phyloP scores from a whole-genome alignment of 352 stramenopile species.

The Globisporangium takayamanum region DNA sequence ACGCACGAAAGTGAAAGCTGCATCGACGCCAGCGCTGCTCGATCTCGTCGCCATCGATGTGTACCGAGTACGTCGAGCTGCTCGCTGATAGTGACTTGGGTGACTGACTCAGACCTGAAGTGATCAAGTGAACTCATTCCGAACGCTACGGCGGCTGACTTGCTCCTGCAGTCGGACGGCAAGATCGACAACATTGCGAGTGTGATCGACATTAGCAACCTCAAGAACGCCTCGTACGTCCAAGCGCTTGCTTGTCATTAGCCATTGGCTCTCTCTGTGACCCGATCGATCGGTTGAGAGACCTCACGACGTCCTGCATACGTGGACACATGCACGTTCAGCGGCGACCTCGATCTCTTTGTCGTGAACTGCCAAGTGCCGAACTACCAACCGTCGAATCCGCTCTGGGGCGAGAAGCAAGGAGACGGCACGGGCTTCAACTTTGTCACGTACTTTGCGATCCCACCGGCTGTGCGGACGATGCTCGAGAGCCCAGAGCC shows the following conservation, averaged over 20 bases:
- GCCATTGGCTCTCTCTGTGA: not conserved
- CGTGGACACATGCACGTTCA: conserved; percentile 7
- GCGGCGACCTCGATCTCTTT: conserved; percentile 48
- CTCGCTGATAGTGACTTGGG: not conserved
- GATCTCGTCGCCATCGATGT: conserved; percentile 66
- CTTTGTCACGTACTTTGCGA: conserved; percentile 77
- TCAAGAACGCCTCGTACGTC: conserved; percentile 28
- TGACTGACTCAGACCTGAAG: not conserved
- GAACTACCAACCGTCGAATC: conserved; percentile 79
- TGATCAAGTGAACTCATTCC: not conserved
- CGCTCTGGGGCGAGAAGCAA: conserved; percentile 74
- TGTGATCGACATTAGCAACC: conserved; percentile 47
- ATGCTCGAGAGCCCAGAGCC: conserved; percentile 39
- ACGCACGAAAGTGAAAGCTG: conserved; percentile 64
- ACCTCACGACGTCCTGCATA: not conserved
- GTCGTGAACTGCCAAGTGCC: conserved; percentile 83
- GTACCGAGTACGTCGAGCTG: conserved; percentile 34
- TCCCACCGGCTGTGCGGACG: conserved; percentile 43
- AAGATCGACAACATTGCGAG: conserved; percentile 76
- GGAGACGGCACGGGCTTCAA: conserved; percentile 71
- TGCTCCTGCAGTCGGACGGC: conserved; percentile 33
- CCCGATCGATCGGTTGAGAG: not conserved
- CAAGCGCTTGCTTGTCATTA: not conserved
- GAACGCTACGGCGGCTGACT: not conserved
- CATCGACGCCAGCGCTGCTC: conserved; percentile 47